A percentile compares a stretch with the other conserved stretches of the same genome.
phyloP scores from a whole-genome alignment of 2,329 filamentous ascomycete genomes.

The Pseudogymnoascus sp. region DNA sequence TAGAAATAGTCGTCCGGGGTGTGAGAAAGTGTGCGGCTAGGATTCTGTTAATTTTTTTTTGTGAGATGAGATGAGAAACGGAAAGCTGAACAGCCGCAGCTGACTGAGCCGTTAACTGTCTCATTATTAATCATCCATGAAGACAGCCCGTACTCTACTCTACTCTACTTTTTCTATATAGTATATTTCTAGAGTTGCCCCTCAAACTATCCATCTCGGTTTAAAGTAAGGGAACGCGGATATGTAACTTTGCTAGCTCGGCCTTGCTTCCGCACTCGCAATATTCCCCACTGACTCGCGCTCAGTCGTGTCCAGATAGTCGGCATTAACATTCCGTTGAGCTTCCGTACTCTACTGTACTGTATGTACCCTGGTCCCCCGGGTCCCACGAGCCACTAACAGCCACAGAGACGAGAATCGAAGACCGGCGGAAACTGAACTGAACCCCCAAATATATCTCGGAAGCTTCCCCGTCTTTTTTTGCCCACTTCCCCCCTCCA shows the following conservation, averaged over 20 bases:
- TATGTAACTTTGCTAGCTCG: background rate
- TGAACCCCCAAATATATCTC: conserved; percentile 6
- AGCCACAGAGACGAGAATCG: background rate
- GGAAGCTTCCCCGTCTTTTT: background rate
- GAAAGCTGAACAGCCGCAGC: background rate
- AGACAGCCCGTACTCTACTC: background rate
- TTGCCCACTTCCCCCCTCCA: conserved; percentile 1
- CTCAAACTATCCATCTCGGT: background rate
- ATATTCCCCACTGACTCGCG: conserved; percentile 2
- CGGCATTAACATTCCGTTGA: background rate
- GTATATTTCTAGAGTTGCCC: background rate
- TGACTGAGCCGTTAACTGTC: background rate
- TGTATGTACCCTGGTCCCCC: background rate
- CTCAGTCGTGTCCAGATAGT: background rate
- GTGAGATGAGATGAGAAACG: background rate
- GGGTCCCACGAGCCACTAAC: background rate
- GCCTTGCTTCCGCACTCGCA: background rate
- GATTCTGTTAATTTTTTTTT: background rate
- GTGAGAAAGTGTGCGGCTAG: background rate
- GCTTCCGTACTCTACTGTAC: background rate
- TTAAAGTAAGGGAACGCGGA: background rate
- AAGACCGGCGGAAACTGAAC: background rate
- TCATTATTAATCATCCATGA: background rate
- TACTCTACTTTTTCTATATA: background rate
- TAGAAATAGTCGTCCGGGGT: background rate